Evolutionary conservation across 2,329 filamentous ascomycete species (phyloP), one percentile per base, ranked within the genome.

Genomic region (Waltergamsia citrina): DNA sequence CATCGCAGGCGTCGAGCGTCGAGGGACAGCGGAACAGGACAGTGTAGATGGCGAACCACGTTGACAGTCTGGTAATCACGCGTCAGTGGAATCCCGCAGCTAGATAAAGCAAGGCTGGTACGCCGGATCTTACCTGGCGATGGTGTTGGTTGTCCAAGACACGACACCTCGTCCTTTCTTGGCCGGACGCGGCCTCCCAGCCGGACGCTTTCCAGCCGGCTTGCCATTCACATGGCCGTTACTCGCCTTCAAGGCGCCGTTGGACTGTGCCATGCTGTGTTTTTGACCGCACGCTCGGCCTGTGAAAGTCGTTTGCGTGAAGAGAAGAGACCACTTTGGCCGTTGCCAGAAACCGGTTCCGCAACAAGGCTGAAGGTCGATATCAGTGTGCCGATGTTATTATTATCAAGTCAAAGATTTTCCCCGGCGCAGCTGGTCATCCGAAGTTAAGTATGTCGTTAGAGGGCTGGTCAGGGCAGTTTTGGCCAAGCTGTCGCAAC

Each of bases 21-120:
- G 78, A 65, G 10, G 90, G 90, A 56, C 90, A 98, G 40, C 81
- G 76, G 54, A 98, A 83, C 38, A 90, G 60, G 36, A 92, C 63
- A 17, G 83, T 92, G 40, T 87, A 57, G 43, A 96, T 78, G 23
- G 79, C 71, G 54, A 92, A 94, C 90, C 90, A 98, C 15, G 85
- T 81, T 38, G 80, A 57, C 29, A 95, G 57, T 49, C 90, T 90
- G 42, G n/a, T 4, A 20, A 21, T 32, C 10, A 3, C n/a, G 29
- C 19, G 12, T 20, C 6, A 9, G 6, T 7, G 21, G 29, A 16
- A 29, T n/a, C 26, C 26, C 18, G 9, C 29, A 20, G n/a, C 15
- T 9, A 27, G 25, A 27, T n/a, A 27, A 27, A n/a, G 7, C 6
- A 15, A 27, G 12, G 25, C n/a, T 12, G 22, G n/a, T 7, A 14